Base-by-base conservation (phyloP, 2,329 filamentous ascomycete species). In the Chaetothyriales sp. region DNA sequence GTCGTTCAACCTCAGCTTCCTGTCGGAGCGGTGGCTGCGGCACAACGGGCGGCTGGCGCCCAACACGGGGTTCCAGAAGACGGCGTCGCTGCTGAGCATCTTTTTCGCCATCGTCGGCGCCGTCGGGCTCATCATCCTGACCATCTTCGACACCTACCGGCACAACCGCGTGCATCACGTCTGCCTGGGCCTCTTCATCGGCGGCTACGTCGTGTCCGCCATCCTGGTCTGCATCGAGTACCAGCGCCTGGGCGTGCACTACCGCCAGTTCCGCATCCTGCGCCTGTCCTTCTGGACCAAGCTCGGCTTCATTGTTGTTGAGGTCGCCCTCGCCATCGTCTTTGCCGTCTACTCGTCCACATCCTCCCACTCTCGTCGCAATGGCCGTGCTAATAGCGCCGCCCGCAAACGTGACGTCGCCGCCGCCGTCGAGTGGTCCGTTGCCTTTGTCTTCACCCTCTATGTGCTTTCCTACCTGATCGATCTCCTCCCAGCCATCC, bases 151-250 rank as follows among this genome's bases (percentile, higher is more conserved):
- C 66, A 92, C 86, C 0, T 67, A 75, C n/a, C 70, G 73, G 50
- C 78, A 95, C 64, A 73, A 74, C 1, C 66, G 59, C 1, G 64
- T 84, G 52, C 92, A 98, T 64, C 74, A 86, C 61, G 71, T 79
- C 1, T 94, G 94, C 68, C 70, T 98, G 36, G 68, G 78, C 1
- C 67, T 95, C 48, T 98, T 98, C 66, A 86, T 95, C 50, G 80
- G 67, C 12, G 92, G 87, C 32, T 96, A 94, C 65, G 72, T 95
- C 49, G 64, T 95, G 50, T 86, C 82, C 3, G 89, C 90, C 51
- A 76, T 95, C 59, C 90, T 89, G 67, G 84, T 90, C 57, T 95
- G 89, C 71, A 81, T 58, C 50, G 88, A 95, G 66, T 95, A 94
- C 66, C 83, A 92, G 62, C 81, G 86, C 2, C 75, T 96, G 1